Base-by-base conservation (phyloP, 1,284 basidiomycete species). In the Apiotrichum gracile region DNA sequence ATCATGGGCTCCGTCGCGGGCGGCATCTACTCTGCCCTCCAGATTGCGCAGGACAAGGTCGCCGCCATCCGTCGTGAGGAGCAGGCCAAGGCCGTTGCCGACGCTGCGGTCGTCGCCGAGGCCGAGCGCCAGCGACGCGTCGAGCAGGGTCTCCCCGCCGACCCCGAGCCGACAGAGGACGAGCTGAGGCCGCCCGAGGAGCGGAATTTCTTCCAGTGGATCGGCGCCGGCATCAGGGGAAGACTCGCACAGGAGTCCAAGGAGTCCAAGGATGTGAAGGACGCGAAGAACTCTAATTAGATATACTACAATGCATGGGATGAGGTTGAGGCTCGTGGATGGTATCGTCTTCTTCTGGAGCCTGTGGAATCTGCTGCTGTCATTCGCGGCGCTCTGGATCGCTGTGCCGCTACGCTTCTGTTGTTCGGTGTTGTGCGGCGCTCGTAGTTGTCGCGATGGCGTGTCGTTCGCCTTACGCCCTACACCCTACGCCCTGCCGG, bases 1-100 rank as follows among this genome's bases (percentile, higher is more conserved):
- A 14, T 66, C 26, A 64, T 75, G 43, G 72, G 70, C 16, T 55
- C 62, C 1, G 59, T 63, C 4, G 50, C 73, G 9, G 73, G 73
- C 6, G 61, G 57, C 0, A 44, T 61, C 8, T 66, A 66, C 19
- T 68, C 65, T 2, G 62, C 50, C 0, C 47, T 70, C 21, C 62
- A 67, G 49, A 63, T 69, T n/a, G 61, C 57, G 21, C 68, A 69
- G 58, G 67, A 61, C 31, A 56, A 66, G 27, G 33, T 73, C 6
- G 63, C 65, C 25, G 54, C 42, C 33, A 63, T 50, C 31, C 25
- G 37, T 40, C 52, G 58, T 47, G 58, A 60, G 38, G 57, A 59
- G 26, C 34, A 42, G 38, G 46, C 45, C 4, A 5, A 35, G 41
- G 45, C 53, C 14, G 47, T 24, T 26, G 43, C 37, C 17, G 57